Conservation (phyloP, 176 grass and related monocot species). For the Oryza glumipatula region DNA sequence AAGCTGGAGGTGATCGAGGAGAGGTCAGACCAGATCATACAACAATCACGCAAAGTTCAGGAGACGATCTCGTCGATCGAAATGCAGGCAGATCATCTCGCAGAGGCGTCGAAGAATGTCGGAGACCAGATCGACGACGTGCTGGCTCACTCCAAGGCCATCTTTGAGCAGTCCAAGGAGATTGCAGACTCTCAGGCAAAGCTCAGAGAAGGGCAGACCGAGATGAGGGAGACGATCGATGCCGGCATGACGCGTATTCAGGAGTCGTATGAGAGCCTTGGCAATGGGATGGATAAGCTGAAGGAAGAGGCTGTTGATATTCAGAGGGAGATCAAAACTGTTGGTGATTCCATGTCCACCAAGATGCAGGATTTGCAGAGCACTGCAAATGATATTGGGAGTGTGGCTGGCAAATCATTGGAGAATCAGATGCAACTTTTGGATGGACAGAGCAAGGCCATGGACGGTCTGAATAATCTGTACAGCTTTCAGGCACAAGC, state of each 20-base stretch:
- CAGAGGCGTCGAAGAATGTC: conserved; percentile 39
- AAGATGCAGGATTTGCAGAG: conserved; percentile 69
- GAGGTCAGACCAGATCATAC: conserved; percentile 59
- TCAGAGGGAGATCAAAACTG: conserved; percentile 58
- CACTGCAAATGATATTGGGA: conserved; percentile 65
- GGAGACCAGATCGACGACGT: conserved; percentile 55
- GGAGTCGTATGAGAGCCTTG: conserved; percentile 61
- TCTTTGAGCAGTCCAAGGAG: conserved; percentile 58
- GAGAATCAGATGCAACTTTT: conserved; percentile 78
- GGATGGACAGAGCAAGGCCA: conserved; percentile 57
- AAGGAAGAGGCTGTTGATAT: conserved; percentile 56
- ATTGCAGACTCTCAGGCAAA: conserved; percentile 50
- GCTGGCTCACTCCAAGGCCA: conserved; percentile 51
- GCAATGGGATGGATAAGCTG: conserved; percentile 63
- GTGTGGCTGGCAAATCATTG: conserved; percentile 48
- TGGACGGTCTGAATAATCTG: conserved; percentile 65
- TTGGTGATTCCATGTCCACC: conserved; percentile 60
- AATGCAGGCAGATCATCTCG: conserved; percentile 42
- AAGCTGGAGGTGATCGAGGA: conserved; percentile 76
- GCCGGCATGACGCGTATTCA: conserved; percentile 52
- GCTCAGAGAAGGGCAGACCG: conserved; percentile 59
- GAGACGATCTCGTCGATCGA: conserved; percentile 61
- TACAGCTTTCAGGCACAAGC: conserved; percentile 62
- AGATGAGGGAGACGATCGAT: conserved; percentile 67
- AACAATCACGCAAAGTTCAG: conserved; percentile 51